These are phyloP conservation scores for Glycine latifolia DNA, from an alignment of 306 rosid species.

Conservation along the genomic window DNA sequence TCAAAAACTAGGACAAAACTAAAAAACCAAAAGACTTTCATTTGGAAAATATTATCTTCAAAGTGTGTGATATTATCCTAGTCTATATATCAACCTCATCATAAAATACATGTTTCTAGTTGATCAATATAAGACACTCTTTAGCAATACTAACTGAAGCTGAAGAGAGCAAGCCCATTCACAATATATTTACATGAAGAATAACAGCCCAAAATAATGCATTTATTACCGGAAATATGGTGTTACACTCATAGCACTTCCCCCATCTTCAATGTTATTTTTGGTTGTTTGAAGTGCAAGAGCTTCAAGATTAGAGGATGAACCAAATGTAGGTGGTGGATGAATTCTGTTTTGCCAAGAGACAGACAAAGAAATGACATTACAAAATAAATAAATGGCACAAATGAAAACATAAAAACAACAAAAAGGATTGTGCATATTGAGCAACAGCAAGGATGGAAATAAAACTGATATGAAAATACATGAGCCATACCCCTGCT, in stretches of 20 bases:
- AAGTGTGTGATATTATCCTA: conserved; percentile 10
- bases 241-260: conserved; percentile 62
- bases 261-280: conserved; percentile 68
- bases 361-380: conserved; percentile 45
- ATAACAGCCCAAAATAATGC: conserved; percentile 34
- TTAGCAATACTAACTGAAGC: conserved; percentile 25
- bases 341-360: conserved; percentile 62
- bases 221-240: conserved; percentile 59
- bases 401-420: conserved; percentile 32
- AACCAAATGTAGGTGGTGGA: conserved; percentile 98
- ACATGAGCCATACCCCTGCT: conserved; percentile 73
- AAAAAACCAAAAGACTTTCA: conserved; percentile 27
- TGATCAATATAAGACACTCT: conserved; percentile 32
- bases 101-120: conserved; percentile 29
- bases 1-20: background rate
- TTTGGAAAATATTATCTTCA: conserved; percentile 31
- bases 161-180: conserved; percentile 10
- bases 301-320: conserved; percentile 84
- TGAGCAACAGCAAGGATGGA: conserved; percentile 14
- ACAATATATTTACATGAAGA: conserved; percentile 29
- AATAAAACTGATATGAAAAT: conserved; percentile 30
- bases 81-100: conserved; percentile 25
- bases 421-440: conserved; percentile 24
- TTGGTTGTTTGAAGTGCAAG: conserved; percentile 66
- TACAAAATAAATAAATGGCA: conserved; percentile 43